Evolutionary conservation across 2,329 filamentous ascomycete genomes (phyloP).

Genomic region (Ceratocystiopsis minuta): DNA sequence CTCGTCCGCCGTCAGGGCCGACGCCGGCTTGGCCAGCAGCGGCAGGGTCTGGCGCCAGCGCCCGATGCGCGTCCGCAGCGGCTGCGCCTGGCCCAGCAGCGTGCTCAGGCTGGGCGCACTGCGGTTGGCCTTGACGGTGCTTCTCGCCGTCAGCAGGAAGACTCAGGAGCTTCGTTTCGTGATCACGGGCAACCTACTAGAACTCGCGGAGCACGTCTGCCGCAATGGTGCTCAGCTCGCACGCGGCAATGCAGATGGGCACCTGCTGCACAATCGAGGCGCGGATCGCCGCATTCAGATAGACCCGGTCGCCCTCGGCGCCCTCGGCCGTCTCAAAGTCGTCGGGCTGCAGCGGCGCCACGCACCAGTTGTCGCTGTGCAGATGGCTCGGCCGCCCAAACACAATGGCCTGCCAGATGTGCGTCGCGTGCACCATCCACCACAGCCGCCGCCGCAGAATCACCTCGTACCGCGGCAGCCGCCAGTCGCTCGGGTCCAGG

Average conservation of each 20-base stretch:
- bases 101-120: constrained; percentile 3
- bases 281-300: not conserved
- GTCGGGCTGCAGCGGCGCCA: constrained; percentile 5
- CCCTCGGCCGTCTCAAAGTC: constrained; percentile 9
- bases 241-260: constrained; percentile 10
- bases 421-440: constrained; percentile 12
- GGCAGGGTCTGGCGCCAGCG: constrained; percentile 12
- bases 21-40: constrained; percentile 10
- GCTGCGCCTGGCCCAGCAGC: constrained; percentile 11
- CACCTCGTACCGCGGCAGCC: constrained; percentile 10
- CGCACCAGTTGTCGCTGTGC: constrained; percentile 10
- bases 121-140: constrained; percentile 6
- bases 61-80: constrained; percentile 11
- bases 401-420: constrained; percentile 11
- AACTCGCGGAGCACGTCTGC: constrained; percentile 12
- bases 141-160: not conserved
- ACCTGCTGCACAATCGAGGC: constrained; percentile 4
- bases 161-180: too few relatives aligned
- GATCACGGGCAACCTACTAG: too few relatives aligned
- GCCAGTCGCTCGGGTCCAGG: constrained; percentile 10
- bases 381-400: constrained; percentile 10
- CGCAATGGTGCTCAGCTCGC: constrained; percentile 10
- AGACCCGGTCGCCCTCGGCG: not conserved
- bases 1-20: constrained; percentile 10
- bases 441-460: constrained; percentile 12